Conservation (phyloP, 805 yeast species). For the Cyberlindnera xishuangbannaensis region DNA sequence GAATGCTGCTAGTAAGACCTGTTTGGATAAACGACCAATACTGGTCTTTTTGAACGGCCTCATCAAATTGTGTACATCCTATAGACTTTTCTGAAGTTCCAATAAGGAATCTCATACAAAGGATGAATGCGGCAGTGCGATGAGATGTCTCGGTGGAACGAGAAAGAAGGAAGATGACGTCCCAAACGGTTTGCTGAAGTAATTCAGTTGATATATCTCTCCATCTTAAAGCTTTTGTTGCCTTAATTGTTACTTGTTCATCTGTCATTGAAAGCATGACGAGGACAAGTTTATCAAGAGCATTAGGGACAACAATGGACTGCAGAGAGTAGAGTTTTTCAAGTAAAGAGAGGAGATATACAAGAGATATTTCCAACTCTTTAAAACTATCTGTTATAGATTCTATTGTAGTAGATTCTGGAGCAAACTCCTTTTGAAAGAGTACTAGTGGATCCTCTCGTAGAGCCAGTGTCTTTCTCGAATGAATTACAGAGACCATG, state of each 20-base stretch:
- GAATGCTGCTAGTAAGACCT: constrained; percentile 49
- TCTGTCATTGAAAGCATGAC: constrained; percentile 34
- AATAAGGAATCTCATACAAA: constrained; percentile 52
- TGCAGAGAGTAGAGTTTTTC: constrained; percentile 16
- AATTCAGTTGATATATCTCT: constrained; percentile 28
- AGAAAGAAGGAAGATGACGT: constrained; percentile 33
- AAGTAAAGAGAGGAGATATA: constrained; percentile 6
- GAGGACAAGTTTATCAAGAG: constrained; percentile 27
- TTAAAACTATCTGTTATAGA: too few species aligned
- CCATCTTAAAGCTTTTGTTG: constrained; percentile 49
- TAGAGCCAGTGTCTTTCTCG: too few species aligned
- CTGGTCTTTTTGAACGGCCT: constrained; percentile 9
- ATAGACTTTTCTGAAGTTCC: constrained; percentile 12
- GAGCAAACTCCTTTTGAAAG: too few species aligned
- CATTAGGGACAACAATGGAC: constrained; percentile 1
- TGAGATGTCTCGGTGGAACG: constrained; percentile 26
- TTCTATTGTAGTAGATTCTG: too few species aligned
- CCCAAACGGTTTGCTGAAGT: constrained; percentile 40
- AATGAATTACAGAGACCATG: too few species aligned
- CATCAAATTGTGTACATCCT: constrained; percentile 2
- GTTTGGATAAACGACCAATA: constrained; percentile 57
- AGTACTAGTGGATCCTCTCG: too few species aligned
- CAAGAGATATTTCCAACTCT: constrained; percentile 1
- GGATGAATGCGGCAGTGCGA: constrained; percentile 39
- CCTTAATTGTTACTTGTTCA: constrained; percentile 30